These are phyloP conservation scores for Scalesia atractyloides DNA, from an alignment of 129 eudicot species.

Conservation along the genomic window DNA sequence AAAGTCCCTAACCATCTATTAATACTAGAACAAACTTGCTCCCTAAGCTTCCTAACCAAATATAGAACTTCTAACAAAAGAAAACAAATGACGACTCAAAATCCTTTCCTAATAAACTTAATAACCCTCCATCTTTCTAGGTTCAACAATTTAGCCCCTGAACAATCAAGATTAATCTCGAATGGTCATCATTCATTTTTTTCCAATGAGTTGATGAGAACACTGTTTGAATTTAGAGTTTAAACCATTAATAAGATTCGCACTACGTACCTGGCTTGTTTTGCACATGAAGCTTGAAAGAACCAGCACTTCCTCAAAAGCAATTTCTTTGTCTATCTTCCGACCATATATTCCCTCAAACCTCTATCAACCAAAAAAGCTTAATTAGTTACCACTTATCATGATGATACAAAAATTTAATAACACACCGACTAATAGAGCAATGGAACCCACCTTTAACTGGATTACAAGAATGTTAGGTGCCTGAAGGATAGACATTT, in stretches of 20 bases:
- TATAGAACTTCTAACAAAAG: too few species aligned
- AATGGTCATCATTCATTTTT: not conserved
- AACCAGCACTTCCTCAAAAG: constrained; percentile 77
- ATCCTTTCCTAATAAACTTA: too few species aligned
- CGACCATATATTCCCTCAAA: constrained; percentile 86
- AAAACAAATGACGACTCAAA: too few species aligned
- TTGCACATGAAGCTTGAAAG: constrained; percentile 96
- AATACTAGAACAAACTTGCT: too few species aligned
- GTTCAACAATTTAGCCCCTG: too few species aligned
- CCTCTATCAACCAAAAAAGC: constrained; percentile 51
- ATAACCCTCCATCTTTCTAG: too few species aligned
- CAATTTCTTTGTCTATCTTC: constrained; percentile 82
- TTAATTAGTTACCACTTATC: constrained; percentile 20
- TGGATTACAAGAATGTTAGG: constrained; percentile 97
- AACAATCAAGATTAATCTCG: not conserved
- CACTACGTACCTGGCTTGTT: constrained; percentile 69
- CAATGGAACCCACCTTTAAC: constrained; percentile 60
- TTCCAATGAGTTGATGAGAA: constrained; percentile 4
- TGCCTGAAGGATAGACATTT: constrained; percentile 87
- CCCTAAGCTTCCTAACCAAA: too few species aligned
- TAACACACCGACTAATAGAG: not conserved
- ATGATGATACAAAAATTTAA: not conserved
- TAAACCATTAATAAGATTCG: constrained; percentile 1
- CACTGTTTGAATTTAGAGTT: not conserved
- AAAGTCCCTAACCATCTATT: too few species aligned